These are phyloP conservation scores for Porogramme epimiltina DNA, from an alignment of 1,284 basidiomycete genomes.

Conservation along the genomic window DNA sequence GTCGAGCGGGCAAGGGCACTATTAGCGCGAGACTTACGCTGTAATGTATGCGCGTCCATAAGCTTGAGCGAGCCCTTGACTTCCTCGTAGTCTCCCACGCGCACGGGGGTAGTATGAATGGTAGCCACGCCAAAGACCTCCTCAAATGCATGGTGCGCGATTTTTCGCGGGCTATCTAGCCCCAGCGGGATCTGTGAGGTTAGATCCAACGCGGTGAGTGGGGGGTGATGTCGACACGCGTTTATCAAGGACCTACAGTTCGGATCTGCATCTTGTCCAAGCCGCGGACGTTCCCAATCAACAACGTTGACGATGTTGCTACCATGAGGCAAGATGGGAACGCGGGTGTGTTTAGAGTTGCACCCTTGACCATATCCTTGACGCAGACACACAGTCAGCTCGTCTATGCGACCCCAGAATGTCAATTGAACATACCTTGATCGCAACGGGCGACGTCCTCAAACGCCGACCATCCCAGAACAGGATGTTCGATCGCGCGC, in stretches of 20 bases:
- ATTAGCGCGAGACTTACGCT: conserved; percentile 46
- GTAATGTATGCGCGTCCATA: conserved; percentile 66
- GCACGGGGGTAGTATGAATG: conserved; percentile 49
- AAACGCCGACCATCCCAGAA: conserved; percentile 71
- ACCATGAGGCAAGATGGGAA: conserved; percentile 61
- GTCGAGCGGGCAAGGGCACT: neutral
- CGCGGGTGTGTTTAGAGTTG: conserved; percentile 47
- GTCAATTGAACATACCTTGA: conserved; percentile 56
- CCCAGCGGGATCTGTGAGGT: conserved; percentile 65
- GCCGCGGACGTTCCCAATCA: conserved; percentile 67
- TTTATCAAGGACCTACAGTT: conserved; percentile 53
- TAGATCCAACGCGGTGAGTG: no score
- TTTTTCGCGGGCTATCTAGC: conserved; percentile 62
- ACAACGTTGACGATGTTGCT: conserved; percentile 54
- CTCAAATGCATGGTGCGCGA: conserved; percentile 56
- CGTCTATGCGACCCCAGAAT: neutral
- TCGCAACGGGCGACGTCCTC: conserved; percentile 69
- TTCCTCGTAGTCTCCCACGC: conserved; percentile 53
- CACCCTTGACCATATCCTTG: conserved; percentile 64
- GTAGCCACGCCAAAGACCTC: conserved; percentile 70
- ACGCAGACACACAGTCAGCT: neutral
- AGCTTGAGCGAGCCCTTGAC: conserved; percentile 64
- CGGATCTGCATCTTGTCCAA: conserved; percentile 83
- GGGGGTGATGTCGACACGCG: neutral
- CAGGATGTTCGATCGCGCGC: conserved; percentile 61